These are phyloP conservation scores for Nothopassalora personata DNA, from an alignment of 2,329 filamentous ascomycete species.

Conservation along the genomic window DNA sequence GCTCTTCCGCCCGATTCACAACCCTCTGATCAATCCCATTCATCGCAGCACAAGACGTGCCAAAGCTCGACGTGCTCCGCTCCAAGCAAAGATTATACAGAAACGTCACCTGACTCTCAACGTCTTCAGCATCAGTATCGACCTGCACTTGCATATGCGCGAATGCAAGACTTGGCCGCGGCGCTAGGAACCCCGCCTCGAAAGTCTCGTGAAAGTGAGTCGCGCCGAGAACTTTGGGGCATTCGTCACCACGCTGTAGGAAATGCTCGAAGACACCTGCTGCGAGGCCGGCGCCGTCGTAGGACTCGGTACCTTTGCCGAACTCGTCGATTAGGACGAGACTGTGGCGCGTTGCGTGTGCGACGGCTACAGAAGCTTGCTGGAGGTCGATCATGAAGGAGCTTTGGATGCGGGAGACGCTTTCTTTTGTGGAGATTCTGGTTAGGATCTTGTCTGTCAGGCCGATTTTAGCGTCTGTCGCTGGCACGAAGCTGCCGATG, in stretches of 20 bases:
- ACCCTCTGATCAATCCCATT: slow-evolving; percentile 74
- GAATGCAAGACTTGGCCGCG: slow-evolving; percentile 51
- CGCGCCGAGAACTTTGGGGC: slow-evolving; percentile 57
- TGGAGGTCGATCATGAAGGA: slow-evolving; percentile 79
- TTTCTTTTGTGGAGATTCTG: slow-evolving; percentile 69
- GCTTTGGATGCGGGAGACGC: slow-evolving; percentile 59
- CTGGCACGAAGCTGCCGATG: slow-evolving; percentile 86
- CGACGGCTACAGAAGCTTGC: slow-evolving; percentile 73
- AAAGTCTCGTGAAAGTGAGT: slow-evolving; percentile 71
- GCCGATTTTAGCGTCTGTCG: slow-evolving; percentile 68
- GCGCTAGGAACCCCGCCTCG: slow-evolving; percentile 53
- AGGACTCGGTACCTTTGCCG: slow-evolving; percentile 61
- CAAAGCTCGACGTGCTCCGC: slow-evolving; percentile 74
- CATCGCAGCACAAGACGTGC: slow-evolving; percentile 74
- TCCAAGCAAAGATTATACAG: slow-evolving; percentile 46
- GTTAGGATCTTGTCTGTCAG: slow-evolving; percentile 91
- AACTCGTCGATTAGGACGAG: slow-evolving; percentile 93
- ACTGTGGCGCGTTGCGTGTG: slow-evolving; percentile 67
- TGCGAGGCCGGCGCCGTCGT: slow-evolving; percentile 60
- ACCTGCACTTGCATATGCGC: slow-evolving; percentile 68
- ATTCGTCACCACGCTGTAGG: slow-evolving; percentile 42
- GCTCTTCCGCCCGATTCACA: slow-evolving; percentile 67
- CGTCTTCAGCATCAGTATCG: slow-evolving; percentile 46
- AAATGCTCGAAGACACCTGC: slow-evolving; percentile 58
- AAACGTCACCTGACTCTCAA: slow-evolving; percentile 51